Conservation (phyloP, 108 stramenopile genomes). For the Cyclotella atomus region DNA sequence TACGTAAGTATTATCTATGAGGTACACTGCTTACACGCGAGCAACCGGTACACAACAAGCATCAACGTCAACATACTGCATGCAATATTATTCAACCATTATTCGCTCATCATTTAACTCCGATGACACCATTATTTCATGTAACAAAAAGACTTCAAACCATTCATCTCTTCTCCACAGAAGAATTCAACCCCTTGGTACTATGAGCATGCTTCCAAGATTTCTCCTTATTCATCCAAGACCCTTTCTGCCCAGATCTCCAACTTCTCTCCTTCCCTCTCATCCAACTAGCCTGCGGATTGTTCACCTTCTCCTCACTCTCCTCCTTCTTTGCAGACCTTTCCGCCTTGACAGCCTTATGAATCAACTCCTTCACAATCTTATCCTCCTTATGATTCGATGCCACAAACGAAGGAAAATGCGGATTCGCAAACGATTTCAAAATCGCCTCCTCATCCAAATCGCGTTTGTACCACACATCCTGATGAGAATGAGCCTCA, state of each 20-base stretch:
- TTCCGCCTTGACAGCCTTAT: not conserved
- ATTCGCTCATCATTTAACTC: too few relatives aligned
- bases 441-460: conserved; percentile 6
- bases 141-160: not conserved
- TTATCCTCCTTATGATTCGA: conserved; percentile 2
- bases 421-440: conserved; percentile 18
- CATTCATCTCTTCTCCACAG: not conserved
- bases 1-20: too few relatives aligned
- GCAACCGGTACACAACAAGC: too few relatives aligned
- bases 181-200: not conserved
- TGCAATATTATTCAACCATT: too few relatives aligned
- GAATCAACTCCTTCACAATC: not conserved
- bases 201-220: conserved; percentile 27
- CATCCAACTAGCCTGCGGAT: not conserved
- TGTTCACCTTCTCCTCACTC: not conserved
- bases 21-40: too few relatives aligned
- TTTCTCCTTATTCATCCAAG: conserved; percentile 34
- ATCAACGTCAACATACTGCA: too few relatives aligned
- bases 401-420: conserved; percentile 16
- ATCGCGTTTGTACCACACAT: not conserved
- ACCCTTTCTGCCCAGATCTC: not conserved
- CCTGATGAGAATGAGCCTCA: conserved; percentile 4
- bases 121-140: too few relatives aligned
- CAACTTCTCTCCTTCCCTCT: conserved; percentile 1
- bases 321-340: not conserved